Evolutionary conservation across 345 rosid genomes (phyloP).

Genomic region (Pistacia vera): DNA sequence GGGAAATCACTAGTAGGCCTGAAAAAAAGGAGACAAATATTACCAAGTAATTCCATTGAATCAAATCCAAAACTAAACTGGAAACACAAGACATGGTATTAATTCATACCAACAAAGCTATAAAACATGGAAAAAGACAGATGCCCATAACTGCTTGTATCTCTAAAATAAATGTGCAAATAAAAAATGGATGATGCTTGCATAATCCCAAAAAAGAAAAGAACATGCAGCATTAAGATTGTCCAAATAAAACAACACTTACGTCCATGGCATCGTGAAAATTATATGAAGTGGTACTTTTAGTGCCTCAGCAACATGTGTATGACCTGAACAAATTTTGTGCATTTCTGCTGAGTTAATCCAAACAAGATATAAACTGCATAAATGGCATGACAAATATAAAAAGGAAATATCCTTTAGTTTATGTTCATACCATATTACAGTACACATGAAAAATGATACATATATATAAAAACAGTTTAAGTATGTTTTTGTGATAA

Average conservation of each 20-base stretch:
- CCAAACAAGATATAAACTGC: background rate
- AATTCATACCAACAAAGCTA: background rate
- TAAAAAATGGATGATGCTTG: background rate
- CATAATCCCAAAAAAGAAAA: background rate
- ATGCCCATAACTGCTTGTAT: background rate
- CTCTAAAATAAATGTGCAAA: background rate
- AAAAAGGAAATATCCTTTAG: background rate
- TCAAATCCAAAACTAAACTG: background rate
- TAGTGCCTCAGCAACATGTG: conserved; percentile 54
- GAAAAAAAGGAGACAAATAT: conserved; percentile 21
- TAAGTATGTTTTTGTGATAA: background rate
- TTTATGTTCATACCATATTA: background rate
- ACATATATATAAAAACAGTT: background rate
- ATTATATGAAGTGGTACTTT: conserved; percentile 52
- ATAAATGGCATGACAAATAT: background rate
- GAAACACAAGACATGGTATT: background rate
- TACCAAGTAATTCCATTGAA: conserved; percentile 10
- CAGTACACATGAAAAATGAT: background rate
- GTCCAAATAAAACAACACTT: conserved; percentile 27
- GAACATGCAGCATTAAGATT: background rate
- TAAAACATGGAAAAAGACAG: background rate
- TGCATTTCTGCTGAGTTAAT: background rate
- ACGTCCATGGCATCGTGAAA: conserved; percentile 75
- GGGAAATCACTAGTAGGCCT: conserved; percentile 65
- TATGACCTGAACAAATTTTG: conserved; percentile 45